phyloP scores from a whole-genome alignment of 129 eudicot species.

The Scalesia atractyloides region DNA sequence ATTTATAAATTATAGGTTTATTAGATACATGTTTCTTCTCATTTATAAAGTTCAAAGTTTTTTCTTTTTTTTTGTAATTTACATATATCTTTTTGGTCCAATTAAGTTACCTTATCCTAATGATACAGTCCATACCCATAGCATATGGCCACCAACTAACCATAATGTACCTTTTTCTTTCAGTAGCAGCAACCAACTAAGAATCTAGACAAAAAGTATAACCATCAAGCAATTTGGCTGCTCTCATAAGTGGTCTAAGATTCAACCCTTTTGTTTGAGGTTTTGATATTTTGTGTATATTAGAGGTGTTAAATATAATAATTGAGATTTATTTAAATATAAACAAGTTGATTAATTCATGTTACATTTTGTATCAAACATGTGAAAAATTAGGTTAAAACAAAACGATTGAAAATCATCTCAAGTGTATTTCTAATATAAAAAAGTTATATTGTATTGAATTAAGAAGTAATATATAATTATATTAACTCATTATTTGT shows the following conservation, averaged over 20 bases:
- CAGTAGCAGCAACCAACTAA: constrained; percentile 22
- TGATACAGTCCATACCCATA: constrained; percentile 17
- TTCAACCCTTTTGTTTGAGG: not conserved
- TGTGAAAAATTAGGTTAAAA: too few species aligned
- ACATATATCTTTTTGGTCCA: not conserved
- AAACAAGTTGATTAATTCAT: too few species aligned
- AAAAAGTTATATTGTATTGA: not conserved
- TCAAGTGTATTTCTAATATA: not conserved
- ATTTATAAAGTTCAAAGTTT: not conserved
- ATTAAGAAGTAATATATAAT: not conserved
- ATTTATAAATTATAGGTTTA: too few species aligned
- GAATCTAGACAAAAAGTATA: constrained; percentile 24
- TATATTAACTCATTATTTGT: not conserved
- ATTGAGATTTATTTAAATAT: too few species aligned
- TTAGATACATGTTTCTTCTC: not conserved
- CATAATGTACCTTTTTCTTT: constrained; percentile 15
- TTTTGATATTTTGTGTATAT: not conserved
- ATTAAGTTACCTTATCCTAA: constrained; percentile 17
- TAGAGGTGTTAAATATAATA: not conserved
- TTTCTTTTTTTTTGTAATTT: not conserved
- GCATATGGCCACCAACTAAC: constrained; percentile 22
- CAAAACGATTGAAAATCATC: not conserved
- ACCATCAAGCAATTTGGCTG: constrained; percentile 25
- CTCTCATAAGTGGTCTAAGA: constrained; percentile 6
- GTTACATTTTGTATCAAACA: too few species aligned